phyloP scores from a whole-genome alignment of 2,329 filamentous ascomycete genomes.

The Talaromyces sp. region DNA sequence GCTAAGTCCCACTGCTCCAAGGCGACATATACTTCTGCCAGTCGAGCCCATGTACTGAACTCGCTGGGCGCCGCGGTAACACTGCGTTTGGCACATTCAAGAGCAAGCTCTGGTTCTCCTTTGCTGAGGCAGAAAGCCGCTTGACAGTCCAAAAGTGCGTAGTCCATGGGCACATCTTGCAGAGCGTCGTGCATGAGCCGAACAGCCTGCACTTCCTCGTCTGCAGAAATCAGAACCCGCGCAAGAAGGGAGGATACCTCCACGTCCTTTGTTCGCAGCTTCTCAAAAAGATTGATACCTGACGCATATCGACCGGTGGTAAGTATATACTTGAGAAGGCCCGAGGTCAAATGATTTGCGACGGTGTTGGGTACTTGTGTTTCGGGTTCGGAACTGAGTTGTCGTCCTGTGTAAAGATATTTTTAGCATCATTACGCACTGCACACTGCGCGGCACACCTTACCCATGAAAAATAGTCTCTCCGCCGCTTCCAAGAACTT shows the following conservation, averaged over 20 bases:
- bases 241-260: slow-evolving; percentile 91
- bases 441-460: slow-evolving; percentile 2
- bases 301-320: slow-evolving; percentile 93
- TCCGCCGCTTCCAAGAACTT: slow-evolving; percentile 92
- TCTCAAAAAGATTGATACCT: slow-evolving; percentile 96
- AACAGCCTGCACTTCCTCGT: slow-evolving; percentile 95
- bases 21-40: slow-evolving; percentile 89
- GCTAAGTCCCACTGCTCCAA: slow-evolving; percentile 97
- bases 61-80: slow-evolving; percentile 95
- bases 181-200: slow-evolving; percentile 81
- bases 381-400: slow-evolving; percentile 91
- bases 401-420: slow-evolving; percentile 62
- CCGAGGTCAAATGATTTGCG: slow-evolving; percentile 91
- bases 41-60: slow-evolving; percentile 90
- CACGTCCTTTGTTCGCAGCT: slow-evolving; percentile 80
- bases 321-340: slow-evolving; percentile 87
- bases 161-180: slow-evolving; percentile 93
- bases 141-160: slow-evolving; percentile 90
- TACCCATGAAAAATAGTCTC: slow-evolving; percentile 88
- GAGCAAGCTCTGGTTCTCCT: slow-evolving; percentile 76
- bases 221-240: slow-evolving; percentile 86
- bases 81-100: slow-evolving; percentile 89
- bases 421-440: not conserved
- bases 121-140: slow-evolving; percentile 88
- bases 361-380: slow-evolving; percentile 97